phyloP scores from a whole-genome alignment of 2,329 filamentous ascomycete species.

The Colletotrichum gigasporum region DNA sequence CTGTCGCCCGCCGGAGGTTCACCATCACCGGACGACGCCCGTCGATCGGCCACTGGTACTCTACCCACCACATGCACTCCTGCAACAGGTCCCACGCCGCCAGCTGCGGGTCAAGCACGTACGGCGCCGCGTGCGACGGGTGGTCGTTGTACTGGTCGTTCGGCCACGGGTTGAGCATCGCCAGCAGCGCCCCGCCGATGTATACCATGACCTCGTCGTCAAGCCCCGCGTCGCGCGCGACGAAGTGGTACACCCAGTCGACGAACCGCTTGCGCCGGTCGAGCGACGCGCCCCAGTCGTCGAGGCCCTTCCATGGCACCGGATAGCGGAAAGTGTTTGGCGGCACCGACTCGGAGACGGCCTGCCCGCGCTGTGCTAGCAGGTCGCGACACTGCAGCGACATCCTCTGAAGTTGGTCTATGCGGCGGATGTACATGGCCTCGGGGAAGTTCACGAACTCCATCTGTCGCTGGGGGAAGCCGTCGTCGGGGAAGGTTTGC shows the following conservation, averaged over 20 bases:
- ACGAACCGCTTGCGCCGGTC: conserved; percentile 4
- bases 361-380: not conserved
- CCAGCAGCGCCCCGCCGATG: conserved; percentile 9
- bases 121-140: not conserved
- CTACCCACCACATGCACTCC: conserved; percentile 24
- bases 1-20: not conserved
- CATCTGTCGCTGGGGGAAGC: conserved; percentile 9
- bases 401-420: not conserved
- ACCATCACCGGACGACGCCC: not conserved
- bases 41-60: conserved; percentile 16
- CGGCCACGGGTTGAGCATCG: conserved; percentile 27
- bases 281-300: not conserved
- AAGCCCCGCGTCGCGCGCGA: conserved; percentile 17
- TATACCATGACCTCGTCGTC: conserved; percentile 21
- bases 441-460: not conserved
- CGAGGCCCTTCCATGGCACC: not conserved
- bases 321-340: not conserved
- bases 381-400: not conserved
- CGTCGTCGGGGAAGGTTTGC: too few relatives aligned
- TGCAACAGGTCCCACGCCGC: conserved; percentile 4
- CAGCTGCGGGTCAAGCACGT: not conserved
- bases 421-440: not conserved
- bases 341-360: not conserved
- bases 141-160: not conserved
- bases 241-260: conserved; percentile 10